Base-by-base conservation (phyloP, 345 rosid species). In the Abelmoschus esculentus region DNA sequence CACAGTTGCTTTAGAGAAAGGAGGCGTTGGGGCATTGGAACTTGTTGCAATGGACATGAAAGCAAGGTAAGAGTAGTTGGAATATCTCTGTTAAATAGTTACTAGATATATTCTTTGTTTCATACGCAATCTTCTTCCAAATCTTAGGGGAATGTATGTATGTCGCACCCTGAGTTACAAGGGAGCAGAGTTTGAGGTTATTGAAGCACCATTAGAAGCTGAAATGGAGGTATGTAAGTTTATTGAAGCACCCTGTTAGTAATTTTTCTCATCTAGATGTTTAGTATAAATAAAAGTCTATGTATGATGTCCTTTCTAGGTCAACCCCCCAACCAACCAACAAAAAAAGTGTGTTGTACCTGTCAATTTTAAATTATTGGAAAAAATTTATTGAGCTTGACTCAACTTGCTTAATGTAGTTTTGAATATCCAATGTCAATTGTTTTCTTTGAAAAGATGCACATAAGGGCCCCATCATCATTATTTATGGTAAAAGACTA, bases 31-130 rank as follows among this genome's bases (percentile, higher is more conserved):
- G 56, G 97, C 99, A 8, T 76, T 95, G 77, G 99, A 95, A 84
- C 95, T 95, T 79, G 97, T 95, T 79, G 99, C 99, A 61, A 95
- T 95, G 99, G 99, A 95, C 84, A 95, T 95, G 99, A 95, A 95
- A 89, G 97, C 97, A 49, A 91, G 99, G 99, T 92, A 74, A 72
- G 62, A 69, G 61, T 73, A 12, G 73, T 70, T 71, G 42, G 49
- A 70, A 63, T 70, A 72, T 53, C 57, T 61, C 61, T 61, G 4
- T 65, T 12, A 52, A 67, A 53, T 38, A 67, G 57, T 42, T 59
- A 18, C 64, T 14, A 19, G 65, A 66, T 70, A 40, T 77, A 59
- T 61, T 61, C 52, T 65, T 69, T 58, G 15, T 76, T 66, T 74
- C 61, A 13, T 64, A 55, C 19, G 9, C 44, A 36, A 5, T 69